Evolutionary conservation across 129 eudicot genomes (phyloP), one percentile per base, ranked within the genome.

Genomic region (Tanacetum coccineum): DNA sequence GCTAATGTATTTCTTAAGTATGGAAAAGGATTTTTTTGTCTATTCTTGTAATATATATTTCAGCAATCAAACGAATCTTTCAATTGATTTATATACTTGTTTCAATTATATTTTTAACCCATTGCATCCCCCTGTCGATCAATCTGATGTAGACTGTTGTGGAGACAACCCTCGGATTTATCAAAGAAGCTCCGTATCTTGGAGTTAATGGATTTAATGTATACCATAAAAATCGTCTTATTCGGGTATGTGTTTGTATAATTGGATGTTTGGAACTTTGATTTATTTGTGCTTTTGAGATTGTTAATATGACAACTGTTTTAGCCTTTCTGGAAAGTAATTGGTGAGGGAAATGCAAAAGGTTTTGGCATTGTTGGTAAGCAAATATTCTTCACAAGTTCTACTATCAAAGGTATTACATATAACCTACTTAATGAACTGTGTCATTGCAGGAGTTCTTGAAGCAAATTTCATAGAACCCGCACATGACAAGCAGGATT

Each of bases 381-480:
- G 88, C 42, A 28, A 55, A 57, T 36, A 45, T 48, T 64, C 42
- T 21, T 30, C 1, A 60, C 36, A 4, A 68, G 32, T 50, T 79
- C 4, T 62, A 14, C 57, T 6, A 3, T 59, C 19, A 62, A 28
- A 57, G n/a, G 12, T 32, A 57, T 25, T 36, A 36, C 42, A 36
- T 52, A 21, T 15, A 47, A 57, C 20, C 6, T 40, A 64, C 18
- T 58, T 13, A 17, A 62, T 12, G 4, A 15, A 47, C 71, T 49
- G 28, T 59, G 26, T 78, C 59, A 4, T 73, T 68, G 25, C 77
- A 90, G 97, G 98, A 40, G 96, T 93, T 52, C 96, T 93, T 58
- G 98, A 93, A 83, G 96, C 98, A 76, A 93, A 93, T 78, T 93
- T 93, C 64, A 88, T 93, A 30, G 95, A 93, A 74, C 98, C 98